Percentiles rank a stretch among this genome's conserved stretches.
Conservation (phyloP, 305 asterid genomes). For the Solanum hybrid region DNA sequence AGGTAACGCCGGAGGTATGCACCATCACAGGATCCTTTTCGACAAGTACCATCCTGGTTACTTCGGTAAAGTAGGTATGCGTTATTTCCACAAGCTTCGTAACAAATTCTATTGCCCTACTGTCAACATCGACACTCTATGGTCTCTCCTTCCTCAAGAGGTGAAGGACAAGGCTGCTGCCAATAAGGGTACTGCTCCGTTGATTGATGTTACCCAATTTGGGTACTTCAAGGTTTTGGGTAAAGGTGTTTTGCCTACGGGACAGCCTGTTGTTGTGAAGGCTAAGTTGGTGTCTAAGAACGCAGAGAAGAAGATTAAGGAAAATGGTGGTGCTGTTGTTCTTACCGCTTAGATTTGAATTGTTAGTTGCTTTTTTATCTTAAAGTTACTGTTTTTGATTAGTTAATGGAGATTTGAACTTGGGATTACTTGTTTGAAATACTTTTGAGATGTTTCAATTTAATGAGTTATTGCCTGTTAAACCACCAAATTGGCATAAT, state of each 20-base stretch:
- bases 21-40: slow-evolving; percentile 78
- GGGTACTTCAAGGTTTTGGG: slow-evolving; percentile 23
- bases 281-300: slow-evolving; percentile 17
- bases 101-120: slow-evolving; percentile 63
- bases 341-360: slow-evolving; percentile 13
- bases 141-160: slow-evolving; percentile 68
- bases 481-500: neutral
- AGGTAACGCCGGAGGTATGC: slow-evolving; percentile 80
- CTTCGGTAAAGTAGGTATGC: slow-evolving; percentile 24
- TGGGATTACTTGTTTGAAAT: neutral
- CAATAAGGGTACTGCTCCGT: slow-evolving; percentile 33
- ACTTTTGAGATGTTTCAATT: neutral
- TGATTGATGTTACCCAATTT: slow-evolving; percentile 50
- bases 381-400: neutral
- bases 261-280: slow-evolving; percentile 19
- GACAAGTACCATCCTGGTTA: slow-evolving; percentile 51
- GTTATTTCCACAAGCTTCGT: slow-evolving; percentile 33
- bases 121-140: slow-evolving; percentile 57
- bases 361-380: neutral
- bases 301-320: slow-evolving; percentile 25
- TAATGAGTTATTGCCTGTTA: neutral
- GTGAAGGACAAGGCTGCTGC: slow-evolving; percentile 49
- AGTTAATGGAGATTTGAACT: neutral
- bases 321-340: slow-evolving; percentile 23
- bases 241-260: slow-evolving; percentile 13